A percentile compares a stretch with the other conserved stretches of the same genome.
Conservation (phyloP, 192 early-diverging fungal genomes). For the Mortierella claussenii region DNA sequence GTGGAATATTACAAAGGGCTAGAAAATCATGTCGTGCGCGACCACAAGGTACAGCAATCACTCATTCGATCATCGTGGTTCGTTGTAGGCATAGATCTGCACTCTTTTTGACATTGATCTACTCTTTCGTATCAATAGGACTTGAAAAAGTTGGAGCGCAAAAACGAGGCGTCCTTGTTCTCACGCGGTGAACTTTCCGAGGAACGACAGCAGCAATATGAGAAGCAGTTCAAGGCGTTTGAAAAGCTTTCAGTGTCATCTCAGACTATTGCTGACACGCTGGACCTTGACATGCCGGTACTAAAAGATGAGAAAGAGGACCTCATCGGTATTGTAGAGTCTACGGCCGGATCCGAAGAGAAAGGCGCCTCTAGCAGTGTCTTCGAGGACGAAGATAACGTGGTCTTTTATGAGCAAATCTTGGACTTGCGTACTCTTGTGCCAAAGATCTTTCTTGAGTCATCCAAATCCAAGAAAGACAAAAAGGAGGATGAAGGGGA, state of each 20-base stretch:
- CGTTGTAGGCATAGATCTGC: too few species aligned
- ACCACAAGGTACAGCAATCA: conserved; percentile 65
- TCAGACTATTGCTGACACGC: conserved; percentile 72
- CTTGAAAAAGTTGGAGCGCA: conserved; percentile 77
- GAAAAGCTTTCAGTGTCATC: conserved; percentile 70
- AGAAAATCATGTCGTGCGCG: conserved; percentile 68
- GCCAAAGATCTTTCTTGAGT: conserved; percentile 84
- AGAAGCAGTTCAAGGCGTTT: conserved; percentile 73
- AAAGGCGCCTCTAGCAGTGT: conserved; percentile 60
- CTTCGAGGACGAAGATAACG: conserved; percentile 96
- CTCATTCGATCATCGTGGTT: not conserved
- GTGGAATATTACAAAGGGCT: conserved; percentile 70
- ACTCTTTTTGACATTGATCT: too few species aligned
- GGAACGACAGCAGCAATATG: conserved; percentile 78
- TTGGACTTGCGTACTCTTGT: conserved; percentile 83
- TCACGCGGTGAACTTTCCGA: conserved; percentile 83
- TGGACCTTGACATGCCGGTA: conserved; percentile 80
- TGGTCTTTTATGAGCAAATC: conserved; percentile 89
- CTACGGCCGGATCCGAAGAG: conserved; percentile 27
- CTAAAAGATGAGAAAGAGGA: conserved; percentile 76
- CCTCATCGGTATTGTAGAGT: conserved; percentile 33
- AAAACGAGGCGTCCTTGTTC: conserved; percentile 84
- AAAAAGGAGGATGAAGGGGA: conserved; percentile 33
- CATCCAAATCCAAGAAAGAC: conserved; percentile 57
- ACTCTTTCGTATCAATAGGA: conserved; percentile 31